Evolutionary conservation across 73 alveolate genomes (phyloP), one percentile per base, ranked within the genome.

Genomic region (Effrenium voratum): DNA sequence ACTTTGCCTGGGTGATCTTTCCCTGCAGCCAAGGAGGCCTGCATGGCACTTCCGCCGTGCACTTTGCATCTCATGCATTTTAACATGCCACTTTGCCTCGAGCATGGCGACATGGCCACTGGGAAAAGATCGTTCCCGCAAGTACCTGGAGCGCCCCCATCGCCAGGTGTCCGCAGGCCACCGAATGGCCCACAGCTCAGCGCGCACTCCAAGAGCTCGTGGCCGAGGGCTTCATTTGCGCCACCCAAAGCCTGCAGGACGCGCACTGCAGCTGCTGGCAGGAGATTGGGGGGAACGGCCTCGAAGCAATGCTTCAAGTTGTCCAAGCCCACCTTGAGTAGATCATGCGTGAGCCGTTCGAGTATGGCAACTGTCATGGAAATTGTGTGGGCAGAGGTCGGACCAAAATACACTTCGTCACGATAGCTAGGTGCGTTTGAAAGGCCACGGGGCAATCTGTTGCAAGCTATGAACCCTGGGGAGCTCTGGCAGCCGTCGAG

Each of bases 241-340:
- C 87, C 75, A 15, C 97, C 97, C 97, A 90, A 36, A 45, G 97
- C 97, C 97, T 87, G 72, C 28, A 3, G 49, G 28, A n/a, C 10
- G 46, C 82, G 82, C n/a, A 15, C 40, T 60, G 28, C n/a, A n/a
- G n/a, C n/a, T n/a, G 12, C 36, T 66, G 5, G 4, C 34, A 0
- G 28, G 24, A 19, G 32, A 12, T 22, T 13, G 34, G 34, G 4
- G 30, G 30, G 30, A 0, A 19, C 5, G 26, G 55, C 95, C 95
- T 87, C 95, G 63, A 87, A 87, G 95, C 80, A 68, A 15, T 87
- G 95, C 50, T 87, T 87, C 82, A 87, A 68, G 49, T 49, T 87
- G 84, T 87, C 95, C 83, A 87, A n/a, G 66, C 95, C 95, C 34
- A 87, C 81, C 95, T 87, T n/a, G n/a, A 55, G 24, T 15, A 12